Conservation (phyloP, 371 early-diverging fungal genomes). For the Apophysomyces trapeziformis region DNA sequence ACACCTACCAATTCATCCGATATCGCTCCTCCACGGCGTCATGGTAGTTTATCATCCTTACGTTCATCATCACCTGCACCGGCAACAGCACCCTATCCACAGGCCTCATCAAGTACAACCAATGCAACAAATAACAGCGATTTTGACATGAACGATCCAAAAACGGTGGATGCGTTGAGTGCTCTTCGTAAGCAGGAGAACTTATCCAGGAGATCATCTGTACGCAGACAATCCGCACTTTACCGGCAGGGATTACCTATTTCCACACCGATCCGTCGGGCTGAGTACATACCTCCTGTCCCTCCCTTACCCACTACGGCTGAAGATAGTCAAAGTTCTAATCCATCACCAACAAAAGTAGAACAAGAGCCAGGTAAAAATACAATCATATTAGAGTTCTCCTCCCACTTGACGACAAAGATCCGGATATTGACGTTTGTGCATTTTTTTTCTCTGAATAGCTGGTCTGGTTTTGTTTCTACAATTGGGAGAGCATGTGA, state of each 20-base stretch:
- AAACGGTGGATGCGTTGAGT: slow-evolving; percentile 32
- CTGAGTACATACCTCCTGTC: slow-evolving; percentile 35
- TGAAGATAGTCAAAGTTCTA: background rate
- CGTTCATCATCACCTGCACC: slow-evolving; percentile 1
- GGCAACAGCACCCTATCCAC: background rate
- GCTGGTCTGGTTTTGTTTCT: slow-evolving; percentile 45
- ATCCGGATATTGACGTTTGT: too few species aligned
- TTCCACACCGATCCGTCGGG: background rate
- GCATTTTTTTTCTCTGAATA: background rate
- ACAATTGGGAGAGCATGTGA: slow-evolving; percentile 52
- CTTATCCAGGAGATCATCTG: slow-evolving; percentile 33
- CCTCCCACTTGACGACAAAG: too few species aligned
- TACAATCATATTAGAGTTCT: too few species aligned
- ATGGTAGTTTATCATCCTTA: slow-evolving; percentile 6
- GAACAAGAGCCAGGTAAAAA: slow-evolving; percentile 9
- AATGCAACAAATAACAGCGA: slow-evolving; percentile 19
- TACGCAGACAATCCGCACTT: slow-evolving; percentile 24
- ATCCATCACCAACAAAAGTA: background rate
- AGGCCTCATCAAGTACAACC: slow-evolving; percentile 2
- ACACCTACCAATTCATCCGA: slow-evolving; percentile 13
- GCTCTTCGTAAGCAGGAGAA: slow-evolving; percentile 30
- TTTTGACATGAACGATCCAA: slow-evolving; percentile 37
- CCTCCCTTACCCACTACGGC: slow-evolving; percentile 28
- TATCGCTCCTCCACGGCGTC: background rate
- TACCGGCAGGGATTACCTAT: slow-evolving; percentile 10